A percentile compares a stretch with the other conserved stretches of the same genome.
phyloP scores from a whole-genome alignment of 768 basidiomycete species.

The Flagelloscypha sp. region DNA sequence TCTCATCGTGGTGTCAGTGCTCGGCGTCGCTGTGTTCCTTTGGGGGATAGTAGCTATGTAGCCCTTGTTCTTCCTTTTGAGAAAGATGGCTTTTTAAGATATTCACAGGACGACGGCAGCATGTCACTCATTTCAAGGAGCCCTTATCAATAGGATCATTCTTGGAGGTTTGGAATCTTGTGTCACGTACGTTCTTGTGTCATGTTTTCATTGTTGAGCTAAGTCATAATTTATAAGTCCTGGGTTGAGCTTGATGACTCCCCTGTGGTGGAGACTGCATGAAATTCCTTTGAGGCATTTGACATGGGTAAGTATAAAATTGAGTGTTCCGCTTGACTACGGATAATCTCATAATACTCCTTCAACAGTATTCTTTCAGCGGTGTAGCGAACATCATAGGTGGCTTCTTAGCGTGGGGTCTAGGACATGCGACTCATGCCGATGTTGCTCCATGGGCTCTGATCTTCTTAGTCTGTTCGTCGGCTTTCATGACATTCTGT shows the following conservation, averaged over 20 bases:
- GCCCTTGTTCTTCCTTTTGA: neutral
- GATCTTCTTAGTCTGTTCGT: constrained; percentile 15
- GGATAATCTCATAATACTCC: too few species aligned
- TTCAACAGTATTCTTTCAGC: constrained; percentile 12
- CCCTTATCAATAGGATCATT: constrained; percentile 18
- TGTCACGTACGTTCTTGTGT: constrained; percentile 13
- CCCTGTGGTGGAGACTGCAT: constrained; percentile 20
- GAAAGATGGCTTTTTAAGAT: neutral
- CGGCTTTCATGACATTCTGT: neutral
- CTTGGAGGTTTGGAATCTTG: constrained; percentile 20
- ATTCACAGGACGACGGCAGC: constrained; percentile 19
- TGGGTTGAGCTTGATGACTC: constrained; percentile 23
- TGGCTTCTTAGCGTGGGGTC: constrained; percentile 18
- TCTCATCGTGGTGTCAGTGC: constrained; percentile 12
- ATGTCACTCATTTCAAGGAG: constrained; percentile 16
- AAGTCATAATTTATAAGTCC: constrained; percentile 9
- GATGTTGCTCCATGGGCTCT: constrained; percentile 20
- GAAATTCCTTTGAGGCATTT: constrained; percentile 21
- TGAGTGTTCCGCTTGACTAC: too few species aligned
- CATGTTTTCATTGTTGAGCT: neutral
- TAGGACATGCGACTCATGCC: constrained; percentile 15
- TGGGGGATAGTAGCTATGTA: constrained; percentile 25
- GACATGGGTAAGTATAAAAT: constrained; percentile 20
- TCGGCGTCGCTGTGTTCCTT: constrained; percentile 16
- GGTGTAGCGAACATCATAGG: constrained; percentile 19